phyloP scores from a whole-genome alignment of 1,139 yeast species.

The Kodamaea ohmeri region DNA sequence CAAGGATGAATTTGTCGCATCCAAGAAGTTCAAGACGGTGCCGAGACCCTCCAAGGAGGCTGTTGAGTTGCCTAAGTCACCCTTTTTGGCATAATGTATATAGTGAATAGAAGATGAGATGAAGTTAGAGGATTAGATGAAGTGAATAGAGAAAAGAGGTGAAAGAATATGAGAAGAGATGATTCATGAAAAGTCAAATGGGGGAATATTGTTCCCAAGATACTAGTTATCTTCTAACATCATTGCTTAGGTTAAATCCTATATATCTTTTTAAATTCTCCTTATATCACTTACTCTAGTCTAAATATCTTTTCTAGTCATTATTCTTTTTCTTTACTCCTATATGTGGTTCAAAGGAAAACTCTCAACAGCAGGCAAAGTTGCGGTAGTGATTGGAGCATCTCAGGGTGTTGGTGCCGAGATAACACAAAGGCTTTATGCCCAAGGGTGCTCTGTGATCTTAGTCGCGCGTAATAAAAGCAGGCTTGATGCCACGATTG shows the following conservation, averaged over 20 bases:
- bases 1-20: constrained; percentile 25
- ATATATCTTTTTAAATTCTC: no score
- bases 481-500: constrained; percentile 51
- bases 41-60: constrained; percentile 26
- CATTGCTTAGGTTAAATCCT: no score
- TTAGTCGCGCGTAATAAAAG: constrained; percentile 72
- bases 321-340: background rate
- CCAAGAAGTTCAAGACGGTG: constrained; percentile 38
- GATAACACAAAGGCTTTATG: constrained; percentile 59
- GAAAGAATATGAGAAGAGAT: background rate
- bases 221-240: no score
- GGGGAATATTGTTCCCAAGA: no score
- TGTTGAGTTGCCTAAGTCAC: constrained; percentile 35
- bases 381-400: constrained; percentile 86
- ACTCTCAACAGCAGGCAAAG: constrained; percentile 34
- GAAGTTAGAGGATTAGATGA: background rate
- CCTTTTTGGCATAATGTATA: constrained; percentile 25
- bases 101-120: constrained; percentile 1
- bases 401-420: constrained; percentile 93
- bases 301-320: no score
- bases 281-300: no score
- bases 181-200: no score
- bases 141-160: no score
- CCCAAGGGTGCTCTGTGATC: constrained; percentile 60
- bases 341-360: constrained; percentile 8